Evolutionary conservation across 768 basidiomycete genomes (phyloP), one percentile per base, ranked within the genome.

Genomic region (Leccinum pellstonianum): DNA sequence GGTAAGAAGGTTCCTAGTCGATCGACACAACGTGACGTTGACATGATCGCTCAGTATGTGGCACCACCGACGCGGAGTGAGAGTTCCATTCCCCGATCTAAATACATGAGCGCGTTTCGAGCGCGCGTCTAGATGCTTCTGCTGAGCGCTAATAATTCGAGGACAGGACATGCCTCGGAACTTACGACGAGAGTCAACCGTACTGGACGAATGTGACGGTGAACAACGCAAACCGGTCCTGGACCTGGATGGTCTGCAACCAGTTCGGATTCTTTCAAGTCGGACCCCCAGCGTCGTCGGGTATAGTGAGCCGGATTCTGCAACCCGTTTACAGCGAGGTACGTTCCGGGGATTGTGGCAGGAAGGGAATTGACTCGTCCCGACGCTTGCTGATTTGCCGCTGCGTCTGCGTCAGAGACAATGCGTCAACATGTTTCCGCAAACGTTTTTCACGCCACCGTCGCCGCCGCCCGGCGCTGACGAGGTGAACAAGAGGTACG

Each of bases 161-260:
- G 48, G 5, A 41, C 15, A 70, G 71, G 55, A 70, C 72, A 9
- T 80, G 79, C 50, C 66, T 81, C 33, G 79, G 80, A 5, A 73
- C 77, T 3, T 80, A 81, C 55, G 61, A 82, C 58, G 37, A 73
- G 1, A 76, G 62, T n/a, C 62, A 69, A 54, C 54, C 71, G 1
- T 81, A 66, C 68, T 91, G 78, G 74, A 86, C 84, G 12, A 73
- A 86, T 60, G 84, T 77, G 3, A 70, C 75, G 5, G 72, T 90
- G 35, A 75, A 88, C 69, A 84, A 90, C 61, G 61, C 76, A 0
- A 64, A 62, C 4, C 80, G 89, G 29, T 88, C 88, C 3, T 91
- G 88, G 88, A 72, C 75, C 58, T 90, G 89, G 89, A 84, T 88
- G 66, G 82, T 86, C 5, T 90, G 89, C 66, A 88, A 87, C 64